phyloP scores from a whole-genome alignment of 208 protist species.

The Novymonas esmeraldas region DNA sequence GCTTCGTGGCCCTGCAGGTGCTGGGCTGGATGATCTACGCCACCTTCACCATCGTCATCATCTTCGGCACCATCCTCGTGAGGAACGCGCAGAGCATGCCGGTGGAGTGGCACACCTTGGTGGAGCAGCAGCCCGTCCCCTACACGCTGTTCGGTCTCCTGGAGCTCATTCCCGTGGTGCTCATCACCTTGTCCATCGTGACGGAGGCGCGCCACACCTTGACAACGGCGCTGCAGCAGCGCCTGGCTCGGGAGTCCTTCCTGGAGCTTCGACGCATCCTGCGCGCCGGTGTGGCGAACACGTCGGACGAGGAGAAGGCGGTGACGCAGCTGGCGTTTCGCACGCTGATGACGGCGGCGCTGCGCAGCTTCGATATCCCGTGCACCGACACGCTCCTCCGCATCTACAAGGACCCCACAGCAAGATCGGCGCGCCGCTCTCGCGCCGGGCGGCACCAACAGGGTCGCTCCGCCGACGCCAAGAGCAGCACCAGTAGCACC shows the following conservation, averaged over 20 bases:
- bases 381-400: constrained; percentile 26
- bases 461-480: too few relatives aligned
- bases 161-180: constrained; percentile 58
- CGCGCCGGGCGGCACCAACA: neutral
- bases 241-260: constrained; percentile 48
- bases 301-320: constrained; percentile 32
- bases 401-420: constrained; percentile 25
- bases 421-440: neutral
- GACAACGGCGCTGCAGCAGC: constrained; percentile 20
- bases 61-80: constrained; percentile 30
- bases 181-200: constrained; percentile 74
- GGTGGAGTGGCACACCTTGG: constrained; percentile 1
- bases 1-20: constrained; percentile 74
- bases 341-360: constrained; percentile 42
- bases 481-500: neutral
- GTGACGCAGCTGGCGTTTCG: constrained; percentile 55
- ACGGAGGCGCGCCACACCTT: constrained; percentile 40
- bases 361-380: constrained; percentile 44
- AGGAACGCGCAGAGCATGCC: constrained; percentile 16
- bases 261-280: constrained; percentile 30
- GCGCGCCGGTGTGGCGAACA: constrained; percentile 12
- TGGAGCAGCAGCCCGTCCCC: constrained; percentile 23
- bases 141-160: constrained; percentile 64
- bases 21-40: constrained; percentile 77
- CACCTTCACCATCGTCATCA: constrained; percentile 38